Evolutionary conservation across 495 filamentous ascomycete genomes (phyloP).

Genomic region (Penicillium macrosclerotiorum): DNA sequence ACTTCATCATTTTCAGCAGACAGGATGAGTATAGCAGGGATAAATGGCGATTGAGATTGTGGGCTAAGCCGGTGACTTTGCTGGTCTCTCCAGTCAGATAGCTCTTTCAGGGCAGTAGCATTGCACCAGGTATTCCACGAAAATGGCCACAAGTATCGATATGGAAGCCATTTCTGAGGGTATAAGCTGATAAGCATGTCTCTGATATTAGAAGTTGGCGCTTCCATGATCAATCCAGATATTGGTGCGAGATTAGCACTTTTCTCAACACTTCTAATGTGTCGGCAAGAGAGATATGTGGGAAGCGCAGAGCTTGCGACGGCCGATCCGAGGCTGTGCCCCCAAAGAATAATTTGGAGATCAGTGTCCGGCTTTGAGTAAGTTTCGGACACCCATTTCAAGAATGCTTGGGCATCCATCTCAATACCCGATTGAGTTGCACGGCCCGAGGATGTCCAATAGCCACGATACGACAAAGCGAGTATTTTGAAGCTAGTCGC

Average conservation of each 20-base stretch:
- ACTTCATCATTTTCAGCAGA: slow-evolving; percentile 67
- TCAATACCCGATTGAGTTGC: slow-evolving; percentile 65
- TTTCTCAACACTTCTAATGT: slow-evolving; percentile 11
- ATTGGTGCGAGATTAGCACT: slow-evolving; percentile 26
- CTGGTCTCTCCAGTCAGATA: slow-evolving; percentile 28
- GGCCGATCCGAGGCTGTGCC: slow-evolving; percentile 70
- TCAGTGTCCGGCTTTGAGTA: slow-evolving; percentile 25
- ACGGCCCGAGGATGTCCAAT: slow-evolving; percentile 73
- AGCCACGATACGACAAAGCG: slow-evolving; percentile 72
- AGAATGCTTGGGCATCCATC: slow-evolving; percentile 59
- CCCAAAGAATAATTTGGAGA: slow-evolving; percentile 67
- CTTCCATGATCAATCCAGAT: slow-evolving; percentile 65
- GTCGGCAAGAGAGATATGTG: slow-evolving; percentile 25
- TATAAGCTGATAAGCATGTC: slow-evolving; percentile 73
- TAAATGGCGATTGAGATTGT: not conserved
- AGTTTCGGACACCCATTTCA: slow-evolving; percentile 50
- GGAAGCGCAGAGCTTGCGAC: slow-evolving; percentile 55
- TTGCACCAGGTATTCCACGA: slow-evolving; percentile 56
- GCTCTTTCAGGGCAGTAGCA: slow-evolving; percentile 27
- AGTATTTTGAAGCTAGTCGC: slow-evolving; percentile 51
- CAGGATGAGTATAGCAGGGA: slow-evolving; percentile 54
- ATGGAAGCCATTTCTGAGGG: slow-evolving; percentile 80
- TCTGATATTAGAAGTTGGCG: slow-evolving; percentile 70
- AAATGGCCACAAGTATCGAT: slow-evolving; percentile 59
- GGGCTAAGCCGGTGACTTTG: not conserved